These are phyloP conservation scores for Pseudozyma thailandica DNA, from an alignment of 1,284 basidiomycete species.

Conservation along the genomic window DNA sequence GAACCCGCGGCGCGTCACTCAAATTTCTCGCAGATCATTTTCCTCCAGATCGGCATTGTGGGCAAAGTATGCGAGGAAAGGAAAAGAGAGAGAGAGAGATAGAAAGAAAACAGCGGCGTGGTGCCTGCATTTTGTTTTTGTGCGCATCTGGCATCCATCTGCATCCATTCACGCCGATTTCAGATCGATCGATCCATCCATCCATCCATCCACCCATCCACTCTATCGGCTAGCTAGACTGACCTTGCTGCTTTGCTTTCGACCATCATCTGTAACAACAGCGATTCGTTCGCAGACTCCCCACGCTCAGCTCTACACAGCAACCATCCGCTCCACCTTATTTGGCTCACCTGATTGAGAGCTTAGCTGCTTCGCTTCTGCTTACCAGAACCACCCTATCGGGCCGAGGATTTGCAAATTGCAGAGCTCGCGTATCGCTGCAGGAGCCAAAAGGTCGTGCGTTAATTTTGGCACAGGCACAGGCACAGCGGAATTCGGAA, in stretches of 20 bases:
- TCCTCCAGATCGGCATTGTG: no score
- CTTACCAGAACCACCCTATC: constrained; percentile 1
- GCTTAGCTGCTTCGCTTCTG: neutral
- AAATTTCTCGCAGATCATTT: constrained; percentile 1
- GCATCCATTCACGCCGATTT: constrained; percentile 1
- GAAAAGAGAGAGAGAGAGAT: neutral
- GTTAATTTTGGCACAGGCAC: constrained; percentile 23
- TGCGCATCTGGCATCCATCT: neutral
- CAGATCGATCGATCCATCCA: constrained; percentile 12
- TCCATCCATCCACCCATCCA: no score
- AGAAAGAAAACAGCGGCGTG: neutral
- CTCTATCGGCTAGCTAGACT: neutral
- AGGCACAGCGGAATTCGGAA: constrained; percentile 36
- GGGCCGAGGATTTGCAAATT: constrained; percentile 3
- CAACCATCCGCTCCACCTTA: no score
- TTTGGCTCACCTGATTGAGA: neutral
- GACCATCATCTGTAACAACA: constrained; percentile 2
- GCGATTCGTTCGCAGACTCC: neutral
- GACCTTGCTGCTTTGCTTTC: neutral
- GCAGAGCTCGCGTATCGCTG: constrained; percentile 2
- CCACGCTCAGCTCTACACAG: neutral
- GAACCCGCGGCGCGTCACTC: neutral
- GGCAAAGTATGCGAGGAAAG: no score
- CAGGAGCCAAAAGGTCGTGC: neutral
- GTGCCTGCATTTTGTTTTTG: neutral